A percentile compares a stretch with the other conserved stretches of the same genome.
Conservation (phyloP, 495 filamentous ascomycete genomes). For the Tirmania nivea region DNA sequence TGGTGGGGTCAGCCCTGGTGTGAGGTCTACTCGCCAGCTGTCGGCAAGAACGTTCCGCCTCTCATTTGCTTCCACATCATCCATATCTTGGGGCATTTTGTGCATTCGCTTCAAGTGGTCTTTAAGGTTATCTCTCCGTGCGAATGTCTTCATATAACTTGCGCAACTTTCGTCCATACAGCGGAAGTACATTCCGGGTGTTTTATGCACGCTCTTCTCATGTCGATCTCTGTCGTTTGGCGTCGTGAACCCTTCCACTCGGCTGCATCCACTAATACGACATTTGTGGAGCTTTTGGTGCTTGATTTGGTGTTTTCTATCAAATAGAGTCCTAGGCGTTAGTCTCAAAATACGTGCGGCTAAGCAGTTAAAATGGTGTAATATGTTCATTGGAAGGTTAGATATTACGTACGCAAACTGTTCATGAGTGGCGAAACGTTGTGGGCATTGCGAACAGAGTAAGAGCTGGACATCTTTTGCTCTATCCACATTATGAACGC, state of each 20-base stretch:
- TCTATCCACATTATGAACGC: too few relatives aligned
- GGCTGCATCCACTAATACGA: constrained; percentile 11
- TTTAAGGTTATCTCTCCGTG: constrained; percentile 19
- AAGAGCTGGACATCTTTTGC: too few relatives aligned
- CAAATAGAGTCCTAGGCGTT: too few relatives aligned
- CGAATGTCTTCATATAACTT: constrained; percentile 18
- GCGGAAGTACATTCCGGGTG: constrained; percentile 19
- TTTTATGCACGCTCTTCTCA: constrained; percentile 19
- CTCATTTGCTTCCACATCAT: constrained; percentile 16
- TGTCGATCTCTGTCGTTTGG: constrained; percentile 19
- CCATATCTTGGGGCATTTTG: constrained; percentile 15
- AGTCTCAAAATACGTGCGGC: too few relatives aligned
- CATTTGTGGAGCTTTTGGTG: constrained; percentile 18
- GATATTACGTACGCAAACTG: too few relatives aligned
- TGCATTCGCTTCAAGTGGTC: constrained; percentile 19
- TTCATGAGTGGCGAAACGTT: too few relatives aligned
- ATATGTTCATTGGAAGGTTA: too few relatives aligned
- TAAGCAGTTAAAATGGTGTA: too few relatives aligned
- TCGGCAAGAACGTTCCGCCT: constrained; percentile 17
- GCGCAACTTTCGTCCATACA: constrained; percentile 17
- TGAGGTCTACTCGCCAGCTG: constrained; percentile 5
- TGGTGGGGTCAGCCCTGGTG: neutral
- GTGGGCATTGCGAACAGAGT: too few relatives aligned
- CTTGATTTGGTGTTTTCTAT: constrained; percentile 18
- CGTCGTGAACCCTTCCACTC: constrained; percentile 18